phyloP scores from a whole-genome alignment of 192 early-diverging fungal species.

The Coemansia sp. region DNA sequence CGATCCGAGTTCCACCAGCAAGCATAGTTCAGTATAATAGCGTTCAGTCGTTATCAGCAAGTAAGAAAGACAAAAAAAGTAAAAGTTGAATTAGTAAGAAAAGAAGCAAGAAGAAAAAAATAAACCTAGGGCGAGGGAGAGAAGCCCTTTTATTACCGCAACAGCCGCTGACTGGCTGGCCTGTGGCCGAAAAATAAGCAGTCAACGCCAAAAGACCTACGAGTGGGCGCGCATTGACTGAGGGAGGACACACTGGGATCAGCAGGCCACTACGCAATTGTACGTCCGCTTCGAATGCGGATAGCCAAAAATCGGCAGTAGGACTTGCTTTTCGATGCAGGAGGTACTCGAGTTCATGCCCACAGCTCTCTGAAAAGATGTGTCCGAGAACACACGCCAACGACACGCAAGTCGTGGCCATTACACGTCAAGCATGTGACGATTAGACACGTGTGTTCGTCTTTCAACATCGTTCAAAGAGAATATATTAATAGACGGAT shows the following conservation, averaged over 20 bases:
- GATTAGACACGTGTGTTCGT: neutral
- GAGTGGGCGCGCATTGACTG: neutral
- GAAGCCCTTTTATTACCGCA: neutral
- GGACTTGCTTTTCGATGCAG: constrained; percentile 5
- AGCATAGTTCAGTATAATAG: constrained; percentile 31
- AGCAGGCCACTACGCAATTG: neutral
- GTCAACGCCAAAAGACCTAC: neutral
- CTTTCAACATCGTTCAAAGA: neutral
- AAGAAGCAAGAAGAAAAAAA: constrained; percentile 1
- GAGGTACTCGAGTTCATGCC: neutral
- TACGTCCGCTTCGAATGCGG: neutral
- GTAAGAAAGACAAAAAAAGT: neutral
- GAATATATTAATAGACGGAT: neutral
- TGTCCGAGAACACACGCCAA: neutral
- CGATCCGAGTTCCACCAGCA: constrained; percentile 54
- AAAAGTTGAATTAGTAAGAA: neutral
- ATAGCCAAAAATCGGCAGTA: neutral
- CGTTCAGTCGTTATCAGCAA: neutral
- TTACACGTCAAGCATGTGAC: neutral
- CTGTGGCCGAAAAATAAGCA: neutral
- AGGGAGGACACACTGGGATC: neutral
- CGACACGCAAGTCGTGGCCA: neutral
- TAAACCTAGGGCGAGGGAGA: constrained; percentile 1
- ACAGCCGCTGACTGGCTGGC: constrained; percentile 1
- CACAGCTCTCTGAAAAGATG: neutral